A percentile compares a stretch with the other conserved stretches of the same genome.
phyloP scores from a whole-genome alignment of 2,329 filamentous ascomycete species.

The Microdochium trichocladiopsis region DNA sequence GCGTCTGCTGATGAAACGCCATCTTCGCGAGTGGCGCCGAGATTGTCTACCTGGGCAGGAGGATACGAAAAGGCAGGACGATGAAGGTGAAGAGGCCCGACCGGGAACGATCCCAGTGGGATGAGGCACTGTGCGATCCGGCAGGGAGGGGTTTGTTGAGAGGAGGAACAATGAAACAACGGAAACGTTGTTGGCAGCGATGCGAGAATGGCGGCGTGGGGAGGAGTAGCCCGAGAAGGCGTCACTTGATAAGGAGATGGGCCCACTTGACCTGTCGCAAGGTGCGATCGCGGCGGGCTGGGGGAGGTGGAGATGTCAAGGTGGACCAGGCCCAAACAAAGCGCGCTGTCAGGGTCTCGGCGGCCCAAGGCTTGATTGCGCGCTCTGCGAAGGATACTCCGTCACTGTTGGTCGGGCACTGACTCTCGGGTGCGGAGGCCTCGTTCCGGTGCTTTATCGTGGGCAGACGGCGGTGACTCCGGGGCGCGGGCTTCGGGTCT shows the following conservation, averaged over 20 bases:
- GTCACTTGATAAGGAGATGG: not conserved
- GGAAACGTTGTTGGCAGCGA: not conserved
- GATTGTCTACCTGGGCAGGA: not conserved
- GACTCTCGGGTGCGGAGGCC: not conserved
- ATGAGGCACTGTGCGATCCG: not conserved
- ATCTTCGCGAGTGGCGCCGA: slow-evolving; percentile 22
- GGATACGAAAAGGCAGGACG: not conserved
- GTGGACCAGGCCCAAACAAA: not conserved
- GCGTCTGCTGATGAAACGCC: slow-evolving; percentile 55
- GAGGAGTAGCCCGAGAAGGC: not conserved
- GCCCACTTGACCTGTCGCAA: not conserved
- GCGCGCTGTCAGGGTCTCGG: not conserved
- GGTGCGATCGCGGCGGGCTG: not conserved
- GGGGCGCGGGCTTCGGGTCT: not conserved
- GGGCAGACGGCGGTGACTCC: not conserved
- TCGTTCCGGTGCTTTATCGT: not conserved
- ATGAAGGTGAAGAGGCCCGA: not conserved
- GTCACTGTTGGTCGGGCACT: not conserved
- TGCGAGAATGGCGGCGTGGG: not conserved
- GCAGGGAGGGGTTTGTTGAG: not conserved
- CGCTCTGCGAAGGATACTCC: too few relatives aligned
- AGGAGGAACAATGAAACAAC: not conserved
- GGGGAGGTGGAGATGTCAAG: not conserved
- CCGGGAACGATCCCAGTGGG: not conserved
- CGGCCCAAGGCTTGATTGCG: not conserved